phyloP scores from a whole-genome alignment of 2,329 filamentous ascomycete genomes.

The Penicillium sp. region DNA sequence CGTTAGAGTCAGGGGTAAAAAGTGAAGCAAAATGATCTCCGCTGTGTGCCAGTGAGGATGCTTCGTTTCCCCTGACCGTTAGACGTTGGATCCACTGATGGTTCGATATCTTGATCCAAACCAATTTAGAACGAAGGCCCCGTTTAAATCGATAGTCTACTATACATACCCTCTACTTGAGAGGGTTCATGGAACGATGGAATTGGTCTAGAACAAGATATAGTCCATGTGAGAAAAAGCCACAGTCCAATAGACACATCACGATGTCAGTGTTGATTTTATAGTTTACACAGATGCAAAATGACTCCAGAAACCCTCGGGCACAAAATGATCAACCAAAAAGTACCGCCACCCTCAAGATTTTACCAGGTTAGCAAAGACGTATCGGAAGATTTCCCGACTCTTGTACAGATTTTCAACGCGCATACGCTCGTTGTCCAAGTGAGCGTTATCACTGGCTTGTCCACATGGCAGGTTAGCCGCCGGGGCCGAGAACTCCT shows the following conservation, averaged over 20 bases:
- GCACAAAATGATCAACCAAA: neutral
- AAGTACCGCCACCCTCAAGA: conserved; percentile 5
- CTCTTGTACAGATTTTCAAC: conserved; percentile 87
- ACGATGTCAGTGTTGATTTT: neutral
- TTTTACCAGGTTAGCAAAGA: conserved; percentile 69
- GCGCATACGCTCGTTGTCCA: conserved; percentile 92
- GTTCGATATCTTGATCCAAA: neutral
- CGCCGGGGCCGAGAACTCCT: conserved; percentile 87
- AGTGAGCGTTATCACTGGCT: conserved; percentile 87
- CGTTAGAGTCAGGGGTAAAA: neutral
- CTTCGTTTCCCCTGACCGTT: neutral
- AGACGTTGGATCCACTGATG: neutral
- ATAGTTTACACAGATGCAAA: conserved; percentile 4
- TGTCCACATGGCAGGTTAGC: conserved; percentile 94
- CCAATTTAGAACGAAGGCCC: neutral
- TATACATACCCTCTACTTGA: too few relatives aligned
- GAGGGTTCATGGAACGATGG: neutral
- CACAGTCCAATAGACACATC: neutral
- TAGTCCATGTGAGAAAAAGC: neutral
- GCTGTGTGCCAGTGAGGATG: neutral
- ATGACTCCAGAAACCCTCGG: conserved; percentile 3
- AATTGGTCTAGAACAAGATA: neutral
- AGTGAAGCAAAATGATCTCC: neutral
- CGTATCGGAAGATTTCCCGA: conserved; percentile 83
- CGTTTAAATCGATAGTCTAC: neutral